These are phyloP conservation scores for Meyerozyma carpophila DNA, from an alignment of 1,139 yeast genomes.

Conservation along the genomic window DNA sequence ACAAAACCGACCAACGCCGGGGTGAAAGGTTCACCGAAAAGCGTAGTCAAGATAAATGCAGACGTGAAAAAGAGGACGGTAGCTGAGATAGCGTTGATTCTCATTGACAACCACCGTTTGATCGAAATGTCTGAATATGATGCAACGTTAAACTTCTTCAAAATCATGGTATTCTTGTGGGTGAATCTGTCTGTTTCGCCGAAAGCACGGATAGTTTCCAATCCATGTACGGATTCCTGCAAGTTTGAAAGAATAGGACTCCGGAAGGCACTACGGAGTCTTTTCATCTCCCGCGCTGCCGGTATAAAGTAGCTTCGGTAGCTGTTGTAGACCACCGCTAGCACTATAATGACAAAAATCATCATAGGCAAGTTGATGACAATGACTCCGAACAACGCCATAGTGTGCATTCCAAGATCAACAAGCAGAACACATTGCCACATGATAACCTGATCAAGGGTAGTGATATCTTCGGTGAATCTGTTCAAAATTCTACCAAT, in stretches of 20 bases:
- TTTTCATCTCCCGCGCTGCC: conserved; percentile 32
- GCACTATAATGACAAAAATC: conserved; percentile 20
- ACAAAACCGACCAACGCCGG: conserved; percentile 35
- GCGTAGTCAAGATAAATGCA: conserved; percentile 19
- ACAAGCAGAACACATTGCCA: conserved; percentile 20
- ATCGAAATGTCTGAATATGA: conserved; percentile 18
- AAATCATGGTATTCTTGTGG: conserved; percentile 9
- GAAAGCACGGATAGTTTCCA: conserved; percentile 32
- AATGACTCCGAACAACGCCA: conserved; percentile 24
- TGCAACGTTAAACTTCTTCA: conserved; percentile 10
- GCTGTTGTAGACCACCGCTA: conserved; percentile 23
- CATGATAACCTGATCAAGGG: conserved; percentile 27
- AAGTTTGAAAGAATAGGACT: conserved; percentile 32
- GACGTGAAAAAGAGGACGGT: conserved; percentile 25
- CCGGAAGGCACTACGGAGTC: conserved; percentile 27
- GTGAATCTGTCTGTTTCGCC: conserved; percentile 24
- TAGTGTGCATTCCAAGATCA: conserved; percentile 2
- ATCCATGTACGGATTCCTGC: conserved; percentile 34
- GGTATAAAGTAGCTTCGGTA: conserved; percentile 27
- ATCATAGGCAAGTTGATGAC: conserved; percentile 29
- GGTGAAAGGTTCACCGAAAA: conserved; percentile 18
- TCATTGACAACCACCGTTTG: conserved; percentile 37
- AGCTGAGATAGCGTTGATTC: conserved; percentile 32
- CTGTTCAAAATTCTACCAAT: conserved; percentile 36
- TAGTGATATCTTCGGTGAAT: conserved; percentile 33